Evolutionary conservation across 228 moss, liverwort and hornwort species (phyloP).

Genomic region (Sphagnum magellanicum): DNA sequence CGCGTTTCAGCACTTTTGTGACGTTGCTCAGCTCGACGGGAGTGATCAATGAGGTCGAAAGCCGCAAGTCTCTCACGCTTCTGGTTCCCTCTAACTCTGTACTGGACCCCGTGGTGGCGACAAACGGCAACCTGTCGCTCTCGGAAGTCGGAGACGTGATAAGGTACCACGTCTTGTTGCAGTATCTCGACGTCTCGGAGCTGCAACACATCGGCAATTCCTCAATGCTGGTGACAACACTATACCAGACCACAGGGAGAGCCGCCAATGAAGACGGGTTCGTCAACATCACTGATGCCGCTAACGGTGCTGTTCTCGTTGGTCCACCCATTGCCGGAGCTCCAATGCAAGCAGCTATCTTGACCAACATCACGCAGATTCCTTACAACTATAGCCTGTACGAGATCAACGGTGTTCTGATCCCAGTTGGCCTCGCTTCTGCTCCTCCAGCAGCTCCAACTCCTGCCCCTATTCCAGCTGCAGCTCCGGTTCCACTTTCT

Average conservation of each 20-base stretch:
- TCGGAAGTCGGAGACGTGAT: conserved; percentile 20
- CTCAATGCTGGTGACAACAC: conserved; percentile 37
- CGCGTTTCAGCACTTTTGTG: conserved; percentile 17
- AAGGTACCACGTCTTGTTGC: conserved; percentile 42
- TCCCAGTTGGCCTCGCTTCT: conserved; percentile 7
- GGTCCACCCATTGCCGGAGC: conserved; percentile 18
- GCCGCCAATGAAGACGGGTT: conserved; percentile 29
- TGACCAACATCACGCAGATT: conserved; percentile 34
- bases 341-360: conserved; percentile 25
- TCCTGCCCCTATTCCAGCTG: background rate
- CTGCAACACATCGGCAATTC: conserved; percentile 11
- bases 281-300: conserved; percentile 42
- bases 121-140: conserved; percentile 2
- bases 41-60: conserved; percentile 2
- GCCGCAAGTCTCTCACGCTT: conserved; percentile 15
- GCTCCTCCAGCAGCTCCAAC: conserved; percentile 8
- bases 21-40: conserved; percentile 2
- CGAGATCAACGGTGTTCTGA: conserved; percentile 15
- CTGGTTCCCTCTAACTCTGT: conserved; percentile 2
- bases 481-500: background rate
- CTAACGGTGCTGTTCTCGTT: conserved; percentile 21
- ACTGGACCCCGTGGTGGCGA: conserved; percentile 6
- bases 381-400: conserved; percentile 74
- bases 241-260: conserved; percentile 67
- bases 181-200: conserved; percentile 15